Evolutionary conservation across 139 green algal species (phyloP), one percentile per base, ranked within the genome.

Genomic region (Auxenochlorella pyrenoidosa): DNA sequence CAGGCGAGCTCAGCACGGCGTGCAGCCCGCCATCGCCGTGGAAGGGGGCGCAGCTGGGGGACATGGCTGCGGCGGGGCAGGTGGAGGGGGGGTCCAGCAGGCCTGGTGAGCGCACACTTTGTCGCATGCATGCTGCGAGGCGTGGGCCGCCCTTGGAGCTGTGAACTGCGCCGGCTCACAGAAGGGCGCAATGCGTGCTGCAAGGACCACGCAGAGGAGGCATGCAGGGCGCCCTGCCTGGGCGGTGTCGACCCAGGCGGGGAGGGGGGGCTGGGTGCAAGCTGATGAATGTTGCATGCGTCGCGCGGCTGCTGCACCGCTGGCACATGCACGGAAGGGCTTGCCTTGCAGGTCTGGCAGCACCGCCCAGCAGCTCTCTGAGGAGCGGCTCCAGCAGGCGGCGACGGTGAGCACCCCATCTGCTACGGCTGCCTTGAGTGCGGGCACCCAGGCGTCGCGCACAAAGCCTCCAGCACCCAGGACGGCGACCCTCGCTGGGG

Each of bases 11-110:
- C 44, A 86, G n/a, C 66, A 86, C 15, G 44, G 47, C 66, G 3
- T 47, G 28, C n/a, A 86, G 82, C 21, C 82, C 81, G 3, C 41
- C 81, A 22, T 86, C 82, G 0, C 82, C 82, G 28, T 86, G 82
- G 44, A 28, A 79, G 6, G 82, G 51, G 0, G 43, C 5, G 34
- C 78, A 83, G 51, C 24, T 3, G 18, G 78, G 78, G n/a, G 78
- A 83, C 54, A 83, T 72, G 70, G 21, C 76, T 82, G 76, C 76
- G 10, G 18, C 6, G 34, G 36, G 2, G n/a, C 68, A 43, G 68
- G 68, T 43, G n/a, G n/a, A 16, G 26, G 40, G 3, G 18, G 72
- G 24, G 71, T 32, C 8, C 32, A 40, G 12, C 6, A 58, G 8
- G 12, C 47, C 12, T 58, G 6, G 2, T 63, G 54, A 63, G 54